Evolutionary conservation across 305 asterid species (phyloP).

Genomic region (Rubia tinctorum): DNA sequence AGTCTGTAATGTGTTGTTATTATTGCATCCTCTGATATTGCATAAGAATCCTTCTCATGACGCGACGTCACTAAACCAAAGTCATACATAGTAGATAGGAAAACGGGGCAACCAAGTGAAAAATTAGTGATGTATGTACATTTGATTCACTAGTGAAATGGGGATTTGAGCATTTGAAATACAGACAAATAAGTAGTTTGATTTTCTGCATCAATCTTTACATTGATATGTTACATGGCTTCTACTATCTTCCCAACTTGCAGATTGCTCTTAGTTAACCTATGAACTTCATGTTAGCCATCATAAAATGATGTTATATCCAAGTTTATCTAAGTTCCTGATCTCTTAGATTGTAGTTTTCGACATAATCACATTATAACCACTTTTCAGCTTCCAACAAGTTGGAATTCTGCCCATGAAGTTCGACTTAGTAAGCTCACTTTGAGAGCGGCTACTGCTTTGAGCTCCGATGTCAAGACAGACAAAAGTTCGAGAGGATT

Average conservation of each 20-base stretch:
- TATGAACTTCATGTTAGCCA: background rate
- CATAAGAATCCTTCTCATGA: background rate
- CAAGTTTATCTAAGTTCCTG: background rate
- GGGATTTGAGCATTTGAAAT: background rate
- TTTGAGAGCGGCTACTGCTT: slow-evolving; percentile 5
- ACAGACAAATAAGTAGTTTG: background rate
- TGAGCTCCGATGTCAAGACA: slow-evolving; percentile 13
- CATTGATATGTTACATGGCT: background rate
- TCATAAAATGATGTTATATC: background rate
- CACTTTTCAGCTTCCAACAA: slow-evolving; percentile 17
- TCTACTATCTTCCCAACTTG: slow-evolving; percentile 3
- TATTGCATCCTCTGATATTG: background rate
- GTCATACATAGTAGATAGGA: background rate
- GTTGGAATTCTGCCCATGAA: slow-evolving; percentile 13
- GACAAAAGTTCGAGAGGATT: slow-evolving; percentile 5
- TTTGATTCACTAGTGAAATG: background rate
- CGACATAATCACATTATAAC: slow-evolving; percentile 21
- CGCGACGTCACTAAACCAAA: background rate
- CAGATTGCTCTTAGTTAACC: background rate
- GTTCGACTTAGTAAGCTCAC: slow-evolving; percentile 17
- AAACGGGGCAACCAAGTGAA: background rate
- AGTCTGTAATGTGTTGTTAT: too few relatives aligned
- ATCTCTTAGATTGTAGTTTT: background rate
- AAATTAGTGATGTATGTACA: background rate
- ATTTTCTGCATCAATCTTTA: too few relatives aligned